These are phyloP conservation scores for Chaetoscypha palmicola DNA, from an alignment of 2,329 filamentous ascomycete species.

Conservation along the genomic window DNA sequence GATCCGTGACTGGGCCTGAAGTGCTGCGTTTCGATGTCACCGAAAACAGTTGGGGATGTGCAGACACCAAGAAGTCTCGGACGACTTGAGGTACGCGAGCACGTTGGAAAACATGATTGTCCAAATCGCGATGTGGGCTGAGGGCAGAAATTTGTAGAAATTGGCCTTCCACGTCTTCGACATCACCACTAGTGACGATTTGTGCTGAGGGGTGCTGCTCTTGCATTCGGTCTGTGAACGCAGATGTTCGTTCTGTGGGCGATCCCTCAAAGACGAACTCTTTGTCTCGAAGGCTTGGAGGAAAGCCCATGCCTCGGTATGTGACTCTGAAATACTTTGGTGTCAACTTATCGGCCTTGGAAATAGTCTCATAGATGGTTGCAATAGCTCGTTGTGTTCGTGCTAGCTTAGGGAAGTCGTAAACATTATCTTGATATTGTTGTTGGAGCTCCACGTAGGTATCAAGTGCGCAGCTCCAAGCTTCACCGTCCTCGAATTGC, in stretches of 20 bases:
- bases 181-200: conserved; percentile 62
- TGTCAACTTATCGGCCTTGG: conserved; percentile 69
- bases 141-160: conserved; percentile 78
- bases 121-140: conserved; percentile 72
- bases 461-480: conserved; percentile 80
- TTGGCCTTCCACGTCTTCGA: conserved; percentile 83
- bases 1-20: conserved; percentile 60
- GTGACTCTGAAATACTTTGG: conserved; percentile 87
- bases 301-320: conserved; percentile 86
- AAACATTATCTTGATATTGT: conserved; percentile 87
- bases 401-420: conserved; percentile 88
- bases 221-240: conserved; percentile 87
- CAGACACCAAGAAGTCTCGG: conserved; percentile 77
- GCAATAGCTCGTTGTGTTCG: conserved; percentile 85
- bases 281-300: conserved; percentile 73
- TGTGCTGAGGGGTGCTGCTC: conserved; percentile 82
- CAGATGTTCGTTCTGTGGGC: conserved; percentile 66
- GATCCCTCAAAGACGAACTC: conserved; percentile 86
- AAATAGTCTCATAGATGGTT: conserved; percentile 81
- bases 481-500: conserved; percentile 87
- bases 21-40: conserved; percentile 67
- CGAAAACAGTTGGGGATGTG: conserved; percentile 71
- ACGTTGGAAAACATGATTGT: conserved; percentile 79
- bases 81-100: conserved; percentile 76
- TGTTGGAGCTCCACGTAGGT: conserved; percentile 84